A percentile compares a stretch with the other conserved stretches of the same genome.
These are phyloP conservation scores for Cudoniella acicularis DNA, from an alignment of 495 filamentous ascomycete species.

Conservation along the genomic window DNA sequence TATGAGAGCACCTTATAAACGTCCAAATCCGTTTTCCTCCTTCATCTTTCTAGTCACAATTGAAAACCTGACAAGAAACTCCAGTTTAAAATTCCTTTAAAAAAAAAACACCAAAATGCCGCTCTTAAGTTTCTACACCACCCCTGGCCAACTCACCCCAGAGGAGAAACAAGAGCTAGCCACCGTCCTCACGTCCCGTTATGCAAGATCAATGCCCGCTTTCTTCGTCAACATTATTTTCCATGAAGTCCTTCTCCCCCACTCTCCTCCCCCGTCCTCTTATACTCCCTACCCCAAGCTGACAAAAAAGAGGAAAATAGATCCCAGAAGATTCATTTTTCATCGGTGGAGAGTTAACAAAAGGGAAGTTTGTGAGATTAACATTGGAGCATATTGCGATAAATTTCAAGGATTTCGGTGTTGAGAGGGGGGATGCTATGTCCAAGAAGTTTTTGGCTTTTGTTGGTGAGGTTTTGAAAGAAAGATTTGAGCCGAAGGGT, in stretches of 20 bases:
- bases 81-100: no score
- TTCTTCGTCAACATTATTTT: constrained; percentile 22
- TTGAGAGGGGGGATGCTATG: not conserved
- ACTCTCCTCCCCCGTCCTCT: not conserved
- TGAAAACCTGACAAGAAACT: no score
- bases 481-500: constrained; percentile 14
- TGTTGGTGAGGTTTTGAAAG: constrained; percentile 11
- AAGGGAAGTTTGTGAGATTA: constrained; percentile 19
- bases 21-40: no score
- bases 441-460: constrained; percentile 14
- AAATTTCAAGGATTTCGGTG: not conserved
- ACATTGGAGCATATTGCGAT: constrained; percentile 20
- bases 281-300: not conserved
- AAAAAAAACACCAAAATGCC: constrained; percentile 11
- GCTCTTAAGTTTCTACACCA: constrained; percentile 16
- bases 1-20: no score
- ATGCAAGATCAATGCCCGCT: constrained; percentile 10
- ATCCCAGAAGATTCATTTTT: constrained; percentile 10
- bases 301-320: not conserved
- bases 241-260: constrained; percentile 12
- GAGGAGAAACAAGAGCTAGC: constrained; percentile 14
- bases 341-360: constrained; percentile 6
- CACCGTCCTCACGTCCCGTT: constrained; percentile 3
- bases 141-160: constrained; percentile 1
- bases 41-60: no score